phyloP scores from a whole-genome alignment of 2,329 filamentous ascomycete genomes.

The Alternaria metachromatica region DNA sequence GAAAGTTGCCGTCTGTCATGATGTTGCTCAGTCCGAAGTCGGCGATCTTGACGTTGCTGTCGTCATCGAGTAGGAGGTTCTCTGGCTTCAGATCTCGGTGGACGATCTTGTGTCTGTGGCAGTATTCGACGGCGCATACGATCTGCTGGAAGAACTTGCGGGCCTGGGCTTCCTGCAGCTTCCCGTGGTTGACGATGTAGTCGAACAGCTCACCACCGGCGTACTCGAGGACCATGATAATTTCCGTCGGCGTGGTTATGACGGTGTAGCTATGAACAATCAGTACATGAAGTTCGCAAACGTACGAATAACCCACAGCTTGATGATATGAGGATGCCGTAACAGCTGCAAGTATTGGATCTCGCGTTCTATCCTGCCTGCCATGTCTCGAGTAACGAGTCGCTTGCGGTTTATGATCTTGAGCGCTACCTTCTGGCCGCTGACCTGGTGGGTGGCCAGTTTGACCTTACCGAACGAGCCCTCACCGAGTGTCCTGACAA shows the following conservation, averaged over 20 bases:
- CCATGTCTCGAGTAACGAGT: constrained; percentile 96
- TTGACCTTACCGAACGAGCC: constrained; percentile 99
- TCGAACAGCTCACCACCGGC: constrained; percentile 96
- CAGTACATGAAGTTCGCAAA: neutral
- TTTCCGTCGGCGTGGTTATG: constrained; percentile 91
- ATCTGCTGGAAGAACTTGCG: constrained; percentile 99
- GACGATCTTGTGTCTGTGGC: constrained; percentile 97
- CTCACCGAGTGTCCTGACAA: constrained; percentile 89
- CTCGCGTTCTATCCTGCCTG: constrained; percentile 93
- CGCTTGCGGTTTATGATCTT: constrained; percentile 98
- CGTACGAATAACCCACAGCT: constrained; percentile 69
- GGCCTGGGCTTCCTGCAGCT: constrained; percentile 90
- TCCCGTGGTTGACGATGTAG: constrained; percentile 93
- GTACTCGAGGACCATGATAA: constrained; percentile 99
- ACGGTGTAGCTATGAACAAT: constrained; percentile 76
- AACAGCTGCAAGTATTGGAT: constrained; percentile 97
- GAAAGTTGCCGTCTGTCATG: constrained; percentile 99
- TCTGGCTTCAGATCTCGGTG: constrained; percentile 97
- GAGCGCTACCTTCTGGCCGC: constrained; percentile 91
- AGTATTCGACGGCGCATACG: constrained; percentile 98
- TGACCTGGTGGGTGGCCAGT: constrained; percentile 89
- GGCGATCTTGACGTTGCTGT: constrained; percentile 98
- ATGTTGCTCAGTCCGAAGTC: constrained; percentile 99
- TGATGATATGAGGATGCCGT: constrained; percentile 98
- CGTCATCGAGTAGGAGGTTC: constrained; percentile 91